Evolutionary conservation across 129 eudicot species (phyloP), one percentile per base, ranked within the genome.

Genomic region (Cynara cardunculus): DNA sequence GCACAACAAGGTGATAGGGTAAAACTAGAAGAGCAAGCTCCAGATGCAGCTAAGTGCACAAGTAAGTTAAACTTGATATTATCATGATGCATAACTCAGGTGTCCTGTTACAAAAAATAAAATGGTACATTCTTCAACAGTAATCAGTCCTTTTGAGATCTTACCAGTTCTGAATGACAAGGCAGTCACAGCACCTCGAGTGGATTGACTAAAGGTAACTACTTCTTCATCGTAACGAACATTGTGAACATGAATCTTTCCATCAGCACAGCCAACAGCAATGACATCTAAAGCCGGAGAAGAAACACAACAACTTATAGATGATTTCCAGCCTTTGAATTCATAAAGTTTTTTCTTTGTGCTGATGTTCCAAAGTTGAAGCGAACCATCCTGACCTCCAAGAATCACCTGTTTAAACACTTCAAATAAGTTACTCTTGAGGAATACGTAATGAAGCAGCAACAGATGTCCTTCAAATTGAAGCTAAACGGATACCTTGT

Each of bases 251-350:
- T 96, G 99, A 84, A 96, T 87, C 71, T 86, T 96, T 80, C 99
- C 99, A 91, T 96, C 97, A 70, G 97, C 89, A 80, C 97, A 96
- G 16, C 98, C 99, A 84, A 96, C 86, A 35, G 97, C 99, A 83
- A 96, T 80, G 73, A 96, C 97, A 88, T 96, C 98, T 64, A 96
- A 86, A 65, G 99, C 99, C 4, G 99, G 98, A 0, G 99, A 96
- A 46, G 97, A 86, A 81, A 96, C 91, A 81, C 98, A 92, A 75
- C 97, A 96, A 71, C 79, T 77, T 16, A 96, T 86, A 11, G 97
- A 85, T 2, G 99, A 87, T 31, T 88, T 81, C 99, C 98, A 96
- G 26, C 98, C 93, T 66, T 89, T 91, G 81, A 96, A 96, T 72
- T 96, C 99, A 80, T 88, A 87, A 70, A 96, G 82, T 70, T 87